phyloP scores from a whole-genome alignment of 305 asterid species.

The Fraxinus dipetala region DNA sequence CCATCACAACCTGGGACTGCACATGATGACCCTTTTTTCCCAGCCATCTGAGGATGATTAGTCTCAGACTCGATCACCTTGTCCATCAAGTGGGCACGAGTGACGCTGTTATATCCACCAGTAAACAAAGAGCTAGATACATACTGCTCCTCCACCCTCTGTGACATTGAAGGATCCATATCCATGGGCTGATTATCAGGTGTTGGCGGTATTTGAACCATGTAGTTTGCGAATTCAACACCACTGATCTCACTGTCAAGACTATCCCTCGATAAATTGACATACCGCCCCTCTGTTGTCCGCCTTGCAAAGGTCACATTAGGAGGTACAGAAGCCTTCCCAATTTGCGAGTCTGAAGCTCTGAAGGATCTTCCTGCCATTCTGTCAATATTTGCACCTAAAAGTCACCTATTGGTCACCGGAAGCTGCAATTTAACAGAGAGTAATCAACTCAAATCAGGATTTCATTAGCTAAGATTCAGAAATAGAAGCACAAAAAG shows the following conservation, averaged over 20 bases:
- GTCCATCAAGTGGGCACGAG: constrained; percentile 94
- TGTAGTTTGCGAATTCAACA: constrained; percentile 59
- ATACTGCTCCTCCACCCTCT: constrained; percentile 89
- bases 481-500: background rate
- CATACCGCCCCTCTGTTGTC: constrained; percentile 77
- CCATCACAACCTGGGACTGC: constrained; percentile 90
- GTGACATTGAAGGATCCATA: constrained; percentile 70
- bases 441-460: constrained; percentile 5
- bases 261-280: constrained; percentile 70
- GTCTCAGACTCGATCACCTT: constrained; percentile 89
- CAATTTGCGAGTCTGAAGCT: constrained; percentile 37
- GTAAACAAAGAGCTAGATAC: constrained; percentile 86
- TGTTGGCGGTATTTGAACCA: constrained; percentile 84
- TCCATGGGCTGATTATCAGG: constrained; percentile 96
- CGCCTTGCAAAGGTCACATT: constrained; percentile 65
- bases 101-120: constrained; percentile 80
- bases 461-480: background rate
- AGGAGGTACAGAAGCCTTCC: constrained; percentile 41
- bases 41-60: constrained; percentile 96
- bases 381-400: constrained; percentile 21
- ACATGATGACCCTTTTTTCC: constrained; percentile 83
- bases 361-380: constrained; percentile 73
- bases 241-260: constrained; percentile 76
- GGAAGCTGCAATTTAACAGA: constrained; percentile 40
- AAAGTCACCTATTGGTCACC: constrained; percentile 28